Evolutionary conservation across 768 basidiomycete genomes (phyloP), one percentile per base, ranked within the genome.

Genomic region (Macrolepiota dolichaula): DNA sequence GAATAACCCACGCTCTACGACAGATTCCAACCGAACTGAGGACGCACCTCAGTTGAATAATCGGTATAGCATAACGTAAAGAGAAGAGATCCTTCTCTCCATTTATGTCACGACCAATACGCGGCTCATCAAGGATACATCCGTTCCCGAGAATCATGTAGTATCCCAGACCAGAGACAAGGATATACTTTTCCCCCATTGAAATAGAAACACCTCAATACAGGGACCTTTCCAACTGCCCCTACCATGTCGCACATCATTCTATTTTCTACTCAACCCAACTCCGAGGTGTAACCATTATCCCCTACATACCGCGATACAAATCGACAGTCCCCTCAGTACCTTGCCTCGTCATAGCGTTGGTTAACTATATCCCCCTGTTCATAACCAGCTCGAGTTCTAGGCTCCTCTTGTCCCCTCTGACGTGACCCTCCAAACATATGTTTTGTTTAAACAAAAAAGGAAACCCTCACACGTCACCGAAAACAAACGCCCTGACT

Each of bases 401-500:
- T 51, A 35, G 57, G 49, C 36, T 29, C 49, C 24, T 29, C 36
- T 42, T 38, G 12, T 3, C n/a, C 49, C 46, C 27, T 59, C 51
- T n/a, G n/a, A 51, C 38, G 57, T 35, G 29, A 13, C 37, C 50
- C 25, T 24, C 10, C 24, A 27, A 44, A 40, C 51, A 35, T 59
- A 36, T 59, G 51, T 59, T 59, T 53, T 29, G 35, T 32, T 42
- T 36, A 4, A 17, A 12, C 51, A 6, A 54, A 53, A 59, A 13
- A 44, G 59, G 59, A 59, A 59, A 53, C 27, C 51, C 40, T 59
- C 51, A 50, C 59, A 59, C 51, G 59, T 59, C 42, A 53, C 19
- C 44, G 27, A 37, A 50, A 35, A 52, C 22, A 59, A 44, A 44
- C 7, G 22, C 59, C 51, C 24, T 17, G 12, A 22, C 27, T 2